A percentile compares a stretch with the other conserved stretches of the same genome.
phyloP scores from a whole-genome alignment of 2,329 filamentous ascomycete species.

The Fusarium tuaranense region DNA sequence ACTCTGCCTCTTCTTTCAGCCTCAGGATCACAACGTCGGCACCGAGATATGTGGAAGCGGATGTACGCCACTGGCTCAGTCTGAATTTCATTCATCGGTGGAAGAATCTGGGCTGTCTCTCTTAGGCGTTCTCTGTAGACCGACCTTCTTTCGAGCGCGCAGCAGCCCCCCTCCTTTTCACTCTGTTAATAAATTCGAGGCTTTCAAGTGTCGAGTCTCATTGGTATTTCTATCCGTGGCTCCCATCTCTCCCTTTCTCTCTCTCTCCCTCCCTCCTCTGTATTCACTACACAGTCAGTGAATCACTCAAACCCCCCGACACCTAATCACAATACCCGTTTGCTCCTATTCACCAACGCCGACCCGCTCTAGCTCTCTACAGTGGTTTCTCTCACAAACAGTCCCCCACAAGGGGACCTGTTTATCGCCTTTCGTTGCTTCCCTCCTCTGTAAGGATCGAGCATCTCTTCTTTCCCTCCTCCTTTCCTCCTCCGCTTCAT shows the following conservation, averaged over 20 bases:
- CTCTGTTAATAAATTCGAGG: background rate
- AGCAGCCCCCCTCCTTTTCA: background rate
- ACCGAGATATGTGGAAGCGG: background rate
- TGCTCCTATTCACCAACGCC: background rate
- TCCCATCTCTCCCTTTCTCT: background rate
- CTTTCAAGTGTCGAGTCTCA: background rate
- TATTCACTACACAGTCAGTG: background rate
- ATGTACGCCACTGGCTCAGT: background rate
- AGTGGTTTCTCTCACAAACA: conserved; percentile 14
- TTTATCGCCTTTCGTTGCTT: background rate
- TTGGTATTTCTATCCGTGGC: background rate
- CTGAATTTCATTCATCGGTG: background rate
- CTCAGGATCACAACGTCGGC: background rate
- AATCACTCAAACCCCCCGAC: background rate
- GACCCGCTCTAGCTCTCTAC: background rate
- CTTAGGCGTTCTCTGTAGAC: background rate
- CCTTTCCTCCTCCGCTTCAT: background rate
- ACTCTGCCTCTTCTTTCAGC: background rate
- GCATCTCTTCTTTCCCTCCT: background rate
- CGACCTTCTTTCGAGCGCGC: background rate
- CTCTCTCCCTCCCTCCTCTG: background rate
- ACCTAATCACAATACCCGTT: background rate
- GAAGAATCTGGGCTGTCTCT: background rate
- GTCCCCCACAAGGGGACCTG: background rate
- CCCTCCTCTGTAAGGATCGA: background rate